These are phyloP conservation scores for Cladosporium halotolerans DNA, from an alignment of 2,329 filamentous ascomycete genomes.

Conservation along the genomic window DNA sequence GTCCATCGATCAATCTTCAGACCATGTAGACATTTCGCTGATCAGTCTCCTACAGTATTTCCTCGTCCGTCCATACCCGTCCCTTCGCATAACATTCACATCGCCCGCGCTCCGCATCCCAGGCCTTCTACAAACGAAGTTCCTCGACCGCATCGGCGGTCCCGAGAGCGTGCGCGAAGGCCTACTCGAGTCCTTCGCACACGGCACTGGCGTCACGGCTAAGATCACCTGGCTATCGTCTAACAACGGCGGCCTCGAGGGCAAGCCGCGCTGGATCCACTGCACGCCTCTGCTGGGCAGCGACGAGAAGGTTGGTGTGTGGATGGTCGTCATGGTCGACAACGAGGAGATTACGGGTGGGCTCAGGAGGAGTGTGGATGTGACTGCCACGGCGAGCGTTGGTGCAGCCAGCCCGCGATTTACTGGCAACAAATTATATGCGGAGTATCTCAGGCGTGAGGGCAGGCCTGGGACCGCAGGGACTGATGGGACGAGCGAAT, in stretches of 20 bases:
- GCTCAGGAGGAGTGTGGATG: slow-evolving; percentile 15
- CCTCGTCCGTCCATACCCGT: slow-evolving; percentile 61
- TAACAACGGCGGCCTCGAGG: slow-evolving; percentile 16
- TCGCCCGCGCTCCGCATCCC: slow-evolving; percentile 61
- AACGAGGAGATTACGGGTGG: slow-evolving; percentile 29
- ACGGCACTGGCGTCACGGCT: slow-evolving; percentile 37
- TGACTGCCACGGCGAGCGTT: neutral
- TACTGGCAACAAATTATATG: slow-evolving; percentile 29
- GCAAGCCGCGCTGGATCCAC: slow-evolving; percentile 37
- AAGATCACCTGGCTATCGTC: slow-evolving; percentile 36
- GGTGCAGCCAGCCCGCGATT: slow-evolving; percentile 17
- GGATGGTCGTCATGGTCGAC: slow-evolving; percentile 44
- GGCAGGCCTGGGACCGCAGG: slow-evolving; percentile 16
- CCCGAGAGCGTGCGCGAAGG: slow-evolving; percentile 32
- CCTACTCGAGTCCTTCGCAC: slow-evolving; percentile 34
- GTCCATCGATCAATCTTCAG: no score
- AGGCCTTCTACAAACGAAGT: slow-evolving; percentile 51
- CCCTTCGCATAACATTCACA: slow-evolving; percentile 61
- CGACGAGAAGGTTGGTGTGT: slow-evolving; percentile 40
- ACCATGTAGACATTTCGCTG: neutral
- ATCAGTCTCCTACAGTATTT: slow-evolving; percentile 44
- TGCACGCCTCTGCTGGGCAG: slow-evolving; percentile 39
- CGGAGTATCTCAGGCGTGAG: slow-evolving; percentile 31
- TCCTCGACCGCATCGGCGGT: slow-evolving; percentile 40
- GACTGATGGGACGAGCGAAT: slow-evolving; percentile 11